phyloP scores from a whole-genome alignment of 2,329 filamentous ascomycete species.

The Cephalotrichum gorgonifer region DNA sequence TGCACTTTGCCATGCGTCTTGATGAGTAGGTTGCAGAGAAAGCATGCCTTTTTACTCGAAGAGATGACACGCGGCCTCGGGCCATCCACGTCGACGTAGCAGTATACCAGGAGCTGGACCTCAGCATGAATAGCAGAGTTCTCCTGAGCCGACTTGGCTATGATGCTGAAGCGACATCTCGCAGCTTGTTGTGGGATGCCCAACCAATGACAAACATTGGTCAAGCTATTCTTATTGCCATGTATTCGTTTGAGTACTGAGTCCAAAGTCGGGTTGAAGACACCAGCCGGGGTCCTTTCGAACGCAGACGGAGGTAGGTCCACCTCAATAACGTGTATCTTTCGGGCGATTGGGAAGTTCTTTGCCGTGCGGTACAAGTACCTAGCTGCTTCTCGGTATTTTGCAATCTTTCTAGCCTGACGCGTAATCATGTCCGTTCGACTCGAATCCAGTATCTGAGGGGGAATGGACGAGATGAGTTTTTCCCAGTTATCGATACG shows the following conservation, averaged over 20 bases:
- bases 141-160: neutral
- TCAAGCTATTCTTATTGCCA: neutral
- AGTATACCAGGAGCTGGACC: constrained; percentile 35
- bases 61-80: constrained; percentile 30
- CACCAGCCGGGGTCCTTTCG: neutral
- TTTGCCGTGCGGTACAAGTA: constrained; percentile 19
- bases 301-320: constrained; percentile 11
- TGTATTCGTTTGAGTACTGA: neutral
- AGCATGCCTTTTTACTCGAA: constrained; percentile 40
- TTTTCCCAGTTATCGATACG: neutral
- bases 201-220: neutral
- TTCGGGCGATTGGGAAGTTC: constrained; percentile 16
- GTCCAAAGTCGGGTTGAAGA: neutral
- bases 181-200: neutral
- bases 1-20: constrained; percentile 26
- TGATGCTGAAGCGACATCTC: neutral
- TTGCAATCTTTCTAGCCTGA: constrained; percentile 21
- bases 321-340: constrained; percentile 17
- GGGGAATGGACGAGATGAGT: neutral
- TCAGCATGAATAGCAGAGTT: constrained; percentile 34
- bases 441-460: neutral
- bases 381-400: constrained; percentile 18
- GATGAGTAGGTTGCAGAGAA: constrained; percentile 38
- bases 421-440: neutral
- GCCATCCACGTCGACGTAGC: constrained; percentile 18